phyloP scores from a whole-genome alignment of 257 asterid species.

The Marsdenia floribunda region DNA sequence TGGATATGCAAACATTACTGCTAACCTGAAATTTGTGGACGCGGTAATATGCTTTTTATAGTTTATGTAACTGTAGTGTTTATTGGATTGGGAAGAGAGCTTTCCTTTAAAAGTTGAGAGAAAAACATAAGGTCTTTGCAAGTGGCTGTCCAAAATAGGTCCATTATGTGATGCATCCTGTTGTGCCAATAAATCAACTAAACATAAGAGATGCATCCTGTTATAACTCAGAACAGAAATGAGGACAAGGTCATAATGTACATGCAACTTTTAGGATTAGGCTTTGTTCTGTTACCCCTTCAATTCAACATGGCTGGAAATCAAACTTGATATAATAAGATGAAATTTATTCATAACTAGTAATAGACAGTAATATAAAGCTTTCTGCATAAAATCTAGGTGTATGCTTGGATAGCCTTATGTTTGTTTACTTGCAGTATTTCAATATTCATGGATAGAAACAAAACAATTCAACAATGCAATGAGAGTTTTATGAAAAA shows the following conservation, averaged over 20 bases:
- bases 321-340: background rate
- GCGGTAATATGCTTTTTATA: slow-evolving; percentile 40
- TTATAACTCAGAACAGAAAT: background rate
- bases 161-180: background rate
- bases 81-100: background rate
- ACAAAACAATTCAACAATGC: background rate
- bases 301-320: background rate
- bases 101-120: background rate
- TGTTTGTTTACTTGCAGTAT: background rate
- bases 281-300: background rate
- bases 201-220: background rate
- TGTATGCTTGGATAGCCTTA: background rate
- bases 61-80: background rate
- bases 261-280: background rate
- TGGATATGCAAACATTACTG: slow-evolving; percentile 64
- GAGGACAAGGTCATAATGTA: background rate
- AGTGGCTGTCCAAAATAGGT: background rate
- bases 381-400: background rate
- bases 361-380: background rate
- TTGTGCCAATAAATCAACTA: background rate
- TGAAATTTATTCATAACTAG: background rate
- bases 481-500: background rate
- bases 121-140: background rate
- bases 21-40: slow-evolving; percentile 57
- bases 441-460: background rate